Percentiles rank a stretch among this genome's conserved stretches.
Evolutionary conservation across 176 grass and related monocot species (phyloP).

Genomic region (Oryza meridionalis): DNA sequence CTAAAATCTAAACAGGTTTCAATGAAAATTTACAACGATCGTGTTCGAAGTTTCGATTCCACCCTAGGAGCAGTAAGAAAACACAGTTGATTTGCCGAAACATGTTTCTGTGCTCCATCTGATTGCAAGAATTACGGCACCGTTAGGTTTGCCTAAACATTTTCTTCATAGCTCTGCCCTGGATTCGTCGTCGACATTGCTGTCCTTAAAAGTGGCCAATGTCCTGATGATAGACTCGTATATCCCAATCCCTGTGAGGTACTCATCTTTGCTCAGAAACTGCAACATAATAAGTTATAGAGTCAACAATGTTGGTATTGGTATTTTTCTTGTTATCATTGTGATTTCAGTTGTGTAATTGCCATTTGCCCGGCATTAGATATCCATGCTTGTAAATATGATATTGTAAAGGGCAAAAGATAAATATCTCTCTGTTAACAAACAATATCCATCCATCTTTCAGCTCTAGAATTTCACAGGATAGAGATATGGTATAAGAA

Average conservation of each 20-base stretch:
- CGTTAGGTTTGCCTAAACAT: neutral
- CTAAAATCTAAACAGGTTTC: neutral
- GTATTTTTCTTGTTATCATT: constrained; percentile 5
- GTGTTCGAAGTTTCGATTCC: neutral
- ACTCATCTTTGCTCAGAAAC: constrained; percentile 94
- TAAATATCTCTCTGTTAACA: neutral
- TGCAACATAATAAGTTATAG: constrained; percentile 25
- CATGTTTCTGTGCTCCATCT: neutral
- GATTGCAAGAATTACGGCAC: neutral
- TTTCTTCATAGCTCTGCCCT: constrained; percentile 75
- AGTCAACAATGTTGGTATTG: neutral
- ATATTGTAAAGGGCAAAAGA: neutral
- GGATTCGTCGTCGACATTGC: constrained; percentile 46
- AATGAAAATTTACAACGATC: constrained; percentile 35
- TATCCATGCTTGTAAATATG: neutral
- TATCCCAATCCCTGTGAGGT: constrained; percentile 74
- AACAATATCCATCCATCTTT: neutral
- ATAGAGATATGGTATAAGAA: too few species aligned
- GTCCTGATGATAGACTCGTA: constrained; percentile 79
- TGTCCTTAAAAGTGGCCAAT: constrained; percentile 52
- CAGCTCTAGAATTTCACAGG: too few species aligned
- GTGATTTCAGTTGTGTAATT: neutral
- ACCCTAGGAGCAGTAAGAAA: neutral
- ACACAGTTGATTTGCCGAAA: neutral
- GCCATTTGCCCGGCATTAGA: neutral